These are phyloP conservation scores for Lyophyllum semitale DNA, from an alignment of 768 basidiomycete species.

Conservation along the genomic window DNA sequence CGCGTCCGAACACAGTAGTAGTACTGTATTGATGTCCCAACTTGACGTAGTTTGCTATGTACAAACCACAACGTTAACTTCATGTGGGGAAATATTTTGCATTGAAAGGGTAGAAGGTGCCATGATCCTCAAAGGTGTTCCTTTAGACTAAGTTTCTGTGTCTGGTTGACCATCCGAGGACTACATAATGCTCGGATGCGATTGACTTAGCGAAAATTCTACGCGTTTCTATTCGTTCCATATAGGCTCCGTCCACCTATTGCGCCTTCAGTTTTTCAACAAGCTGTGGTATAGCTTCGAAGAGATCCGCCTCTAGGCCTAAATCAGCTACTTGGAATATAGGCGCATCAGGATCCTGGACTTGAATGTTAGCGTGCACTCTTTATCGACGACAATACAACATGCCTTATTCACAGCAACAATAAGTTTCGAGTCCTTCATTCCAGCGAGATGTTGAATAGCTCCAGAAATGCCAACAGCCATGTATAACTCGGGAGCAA, in stretches of 20 bases:
- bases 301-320: conserved; percentile 92
- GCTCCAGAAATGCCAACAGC: conserved; percentile 98
- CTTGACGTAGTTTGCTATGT: too few relatives aligned
- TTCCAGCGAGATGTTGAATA: conserved; percentile 98
- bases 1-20: background rate
- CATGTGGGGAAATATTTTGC: too few relatives aligned
- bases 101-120: too few relatives aligned
- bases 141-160: too few relatives aligned
- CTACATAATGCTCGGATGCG: too few relatives aligned
- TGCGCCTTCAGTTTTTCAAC: conserved; percentile 78
- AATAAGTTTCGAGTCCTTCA: conserved; percentile 99
- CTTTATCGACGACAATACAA: background rate
- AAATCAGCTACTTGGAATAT: conserved; percentile 99
- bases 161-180: too few relatives aligned
- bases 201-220: background rate
- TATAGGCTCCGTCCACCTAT: background rate
- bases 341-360: conserved; percentile 92
- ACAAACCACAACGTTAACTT: too few relatives aligned
- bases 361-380: conserved; percentile 5
- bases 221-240: background rate
- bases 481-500: conserved; percentile 95
- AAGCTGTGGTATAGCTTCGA: conserved; percentile 88
- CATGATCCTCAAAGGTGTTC: too few relatives aligned
- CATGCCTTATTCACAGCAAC: conserved; percentile 95
- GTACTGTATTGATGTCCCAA: too few relatives aligned